Percentiles rank a stretch among this genome's conserved stretches.
Evolutionary conservation across 345 rosid genomes (phyloP).

Genomic region (Bruguiera parviflora): DNA sequence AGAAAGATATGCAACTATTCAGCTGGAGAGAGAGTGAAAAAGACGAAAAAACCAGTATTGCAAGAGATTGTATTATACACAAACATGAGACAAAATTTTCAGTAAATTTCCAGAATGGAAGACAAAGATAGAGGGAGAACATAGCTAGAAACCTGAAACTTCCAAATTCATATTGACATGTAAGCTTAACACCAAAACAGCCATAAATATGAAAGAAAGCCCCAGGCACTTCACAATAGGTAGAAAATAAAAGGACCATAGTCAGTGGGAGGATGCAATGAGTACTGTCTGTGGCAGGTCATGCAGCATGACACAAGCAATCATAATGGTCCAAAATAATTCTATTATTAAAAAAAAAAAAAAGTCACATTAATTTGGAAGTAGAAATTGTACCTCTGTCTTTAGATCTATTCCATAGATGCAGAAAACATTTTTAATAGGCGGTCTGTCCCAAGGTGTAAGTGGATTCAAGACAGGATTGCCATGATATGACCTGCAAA

Average conservation of each 20-base stretch:
- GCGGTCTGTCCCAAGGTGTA: conserved; percentile 98
- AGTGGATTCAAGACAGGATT: conserved; percentile 94
- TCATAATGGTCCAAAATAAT: background rate
- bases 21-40: background rate
- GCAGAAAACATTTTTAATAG: conserved; percentile 89
- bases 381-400: conserved; percentile 71
- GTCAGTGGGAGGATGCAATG: background rate
- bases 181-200: background rate
- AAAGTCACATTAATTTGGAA: conserved; percentile 8
- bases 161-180: background rate
- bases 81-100: background rate
- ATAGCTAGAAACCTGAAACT: background rate
- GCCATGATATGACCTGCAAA: conserved; percentile 73
- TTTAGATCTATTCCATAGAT: conserved; percentile 81
- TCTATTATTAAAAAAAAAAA: background rate
- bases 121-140: background rate
- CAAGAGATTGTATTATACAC: background rate
- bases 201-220: background rate
- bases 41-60: background rate
- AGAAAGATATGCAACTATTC: conserved; percentile 1
- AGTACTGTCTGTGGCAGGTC: background rate
- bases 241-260: background rate
- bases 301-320: background rate
- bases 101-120: background rate
- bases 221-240: background rate